Evolutionary conservation across 352 stramenopile species (phyloP), one percentile per base, ranked within the genome.

Genomic region (Pythium myriotylum): DNA sequence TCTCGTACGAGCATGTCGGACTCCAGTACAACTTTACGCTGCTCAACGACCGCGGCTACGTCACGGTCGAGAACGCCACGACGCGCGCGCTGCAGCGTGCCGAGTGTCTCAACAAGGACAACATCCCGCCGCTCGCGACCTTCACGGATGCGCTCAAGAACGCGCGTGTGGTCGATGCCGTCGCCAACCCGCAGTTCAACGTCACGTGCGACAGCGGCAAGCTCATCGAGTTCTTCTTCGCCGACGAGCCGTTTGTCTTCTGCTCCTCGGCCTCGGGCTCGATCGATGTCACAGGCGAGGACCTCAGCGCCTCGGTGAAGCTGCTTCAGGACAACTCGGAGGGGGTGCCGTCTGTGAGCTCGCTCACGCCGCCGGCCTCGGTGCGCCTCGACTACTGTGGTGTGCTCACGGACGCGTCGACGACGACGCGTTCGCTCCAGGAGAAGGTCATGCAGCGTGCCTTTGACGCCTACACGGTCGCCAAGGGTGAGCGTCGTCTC

Each of bases 1-100:
- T 77, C 20, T 61, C 57, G 32, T 77, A 77, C 56, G 20, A 63
- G 32, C 54, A 70, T 60, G 32, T 61, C 10, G 55, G 58, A 26
- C 62, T 42, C 19, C 50, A 65, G 35, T 77, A 67, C 46, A 77
- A 77, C 54, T 68, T 72, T 55, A 74, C 69, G 19, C 27, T 77
- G 19, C 26, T 77, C 35, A 40, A 74, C 49, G 56, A 65, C 41
- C 61, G 66, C 19, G 69, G 65, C n/a, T 77, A 59, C 55, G 55
- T 73, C 51, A 73, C 69, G 17, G 42, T 76, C 42, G 54, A 65
- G 29, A 54, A 76, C 24, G 45, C 56, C 13, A 52, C 45, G n/a
- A 67, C 69, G 10, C 42, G 61, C 27, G 46, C 32, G 43, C 16
- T 76, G 23, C 19, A 42, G 19, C 52, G 41, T 27, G 49, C 52